Evolutionary conservation across 140 eudicot species (phyloP).

Genomic region (Senecio squalidus): DNA sequence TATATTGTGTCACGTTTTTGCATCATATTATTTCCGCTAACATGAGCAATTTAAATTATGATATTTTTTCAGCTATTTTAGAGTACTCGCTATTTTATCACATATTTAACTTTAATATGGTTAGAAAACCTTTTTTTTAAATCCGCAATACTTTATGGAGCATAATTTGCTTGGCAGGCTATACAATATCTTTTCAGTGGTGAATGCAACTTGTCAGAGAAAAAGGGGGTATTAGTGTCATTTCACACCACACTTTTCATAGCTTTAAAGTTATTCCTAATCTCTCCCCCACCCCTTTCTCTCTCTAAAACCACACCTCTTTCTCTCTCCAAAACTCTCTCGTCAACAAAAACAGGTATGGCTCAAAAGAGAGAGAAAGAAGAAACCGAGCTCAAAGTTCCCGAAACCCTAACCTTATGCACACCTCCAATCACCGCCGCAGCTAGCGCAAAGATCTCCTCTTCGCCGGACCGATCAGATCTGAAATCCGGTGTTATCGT

Average conservation of each 20-base stretch:
- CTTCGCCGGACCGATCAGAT: constrained; percentile 31
- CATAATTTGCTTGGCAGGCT: no score
- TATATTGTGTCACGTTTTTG: no score
- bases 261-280: constrained; percentile 22
- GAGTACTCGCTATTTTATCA: no score
- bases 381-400: constrained; percentile 60
- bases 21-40: no score
- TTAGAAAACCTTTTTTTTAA: no score
- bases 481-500: constrained; percentile 21
- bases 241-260: constrained; percentile 1
- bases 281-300: constrained; percentile 22
- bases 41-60: no score
- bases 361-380: constrained; percentile 64
- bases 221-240: constrained; percentile 10
- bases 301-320: constrained; percentile 8
- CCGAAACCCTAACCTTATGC: constrained; percentile 35
- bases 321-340: neutral
- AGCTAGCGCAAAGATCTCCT: constrained; percentile 28
- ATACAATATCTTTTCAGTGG: no score
- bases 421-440: constrained; percentile 32
- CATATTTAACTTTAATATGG: no score
- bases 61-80: no score
- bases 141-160: no score
- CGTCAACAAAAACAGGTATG: constrained; percentile 30
- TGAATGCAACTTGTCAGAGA: no score